Percentiles rank a stretch among this genome's conserved stretches.
phyloP scores from a whole-genome alignment of 2,329 filamentous ascomycete genomes.

The Ophiocordyceps sinensis region DNA sequence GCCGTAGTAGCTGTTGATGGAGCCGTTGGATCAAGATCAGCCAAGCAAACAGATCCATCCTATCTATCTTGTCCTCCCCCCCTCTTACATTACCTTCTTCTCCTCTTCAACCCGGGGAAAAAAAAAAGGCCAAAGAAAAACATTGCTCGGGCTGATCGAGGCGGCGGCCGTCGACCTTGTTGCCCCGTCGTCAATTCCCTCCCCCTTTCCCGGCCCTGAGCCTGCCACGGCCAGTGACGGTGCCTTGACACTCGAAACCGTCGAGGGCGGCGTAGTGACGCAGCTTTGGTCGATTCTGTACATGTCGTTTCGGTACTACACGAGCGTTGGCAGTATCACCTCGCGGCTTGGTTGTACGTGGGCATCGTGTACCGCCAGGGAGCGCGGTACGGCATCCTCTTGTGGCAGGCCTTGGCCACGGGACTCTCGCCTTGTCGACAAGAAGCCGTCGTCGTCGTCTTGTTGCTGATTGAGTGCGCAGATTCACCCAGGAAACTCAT shows the following conservation, averaged over 20 bases:
- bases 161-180: background rate
- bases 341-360: conserved; percentile 13
- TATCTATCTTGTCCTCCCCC: background rate
- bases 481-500: conserved; percentile 38
- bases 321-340: conserved; percentile 30
- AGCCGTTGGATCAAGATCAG: conserved; percentile 1
- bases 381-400: conserved; percentile 21
- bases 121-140: background rate
- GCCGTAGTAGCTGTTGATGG: background rate
- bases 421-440: conserved; percentile 7
- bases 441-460: conserved; percentile 4
- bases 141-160: background rate
- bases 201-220: background rate
- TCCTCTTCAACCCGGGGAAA: background rate
- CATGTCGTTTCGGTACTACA: conserved; percentile 22
- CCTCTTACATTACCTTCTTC: background rate
- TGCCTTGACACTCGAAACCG: conserved; percentile 3
- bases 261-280: conserved; percentile 2
- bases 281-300: conserved; percentile 5
- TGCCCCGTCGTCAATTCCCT: background rate
- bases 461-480: conserved; percentile 16
- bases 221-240: background rate
- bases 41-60: conserved; percentile 1
- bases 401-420: conserved; percentile 11
- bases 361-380: conserved; percentile 17